These are phyloP conservation scores for Viridothelium virens DNA, from an alignment of 495 filamentous ascomycete genomes.

Conservation along the genomic window DNA sequence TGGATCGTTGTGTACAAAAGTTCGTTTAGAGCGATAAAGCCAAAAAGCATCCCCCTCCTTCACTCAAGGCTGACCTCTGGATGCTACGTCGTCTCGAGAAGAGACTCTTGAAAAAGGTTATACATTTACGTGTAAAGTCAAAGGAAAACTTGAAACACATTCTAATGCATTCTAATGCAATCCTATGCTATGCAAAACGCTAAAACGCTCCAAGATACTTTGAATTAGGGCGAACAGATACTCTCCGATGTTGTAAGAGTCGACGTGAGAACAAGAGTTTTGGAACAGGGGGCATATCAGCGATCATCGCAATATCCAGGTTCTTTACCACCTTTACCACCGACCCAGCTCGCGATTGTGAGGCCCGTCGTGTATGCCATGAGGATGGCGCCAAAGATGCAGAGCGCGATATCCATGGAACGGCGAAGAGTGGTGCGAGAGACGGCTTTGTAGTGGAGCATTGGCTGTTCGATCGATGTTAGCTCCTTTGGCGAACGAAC, in stretches of 20 bases:
- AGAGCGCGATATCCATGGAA: conserved; percentile 62
- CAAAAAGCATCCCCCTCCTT: no score
- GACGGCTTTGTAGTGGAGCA: conserved; percentile 78
- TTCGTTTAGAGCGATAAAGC: no score
- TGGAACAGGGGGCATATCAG: neutral
- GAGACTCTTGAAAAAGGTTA: no score
- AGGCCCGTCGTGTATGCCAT: conserved; percentile 86
- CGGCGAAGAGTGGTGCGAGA: conserved; percentile 56
- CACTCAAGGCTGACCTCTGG: no score
- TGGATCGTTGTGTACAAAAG: no score
- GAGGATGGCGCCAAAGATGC: conserved; percentile 70
- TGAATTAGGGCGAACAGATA: neutral
- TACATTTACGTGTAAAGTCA: no score
- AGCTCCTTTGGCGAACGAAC: neutral
- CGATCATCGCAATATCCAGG: conserved; percentile 54
- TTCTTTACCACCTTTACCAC: conserved; percentile 34
- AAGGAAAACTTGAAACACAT: no score
- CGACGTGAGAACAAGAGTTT: no score
- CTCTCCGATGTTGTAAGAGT: no score
- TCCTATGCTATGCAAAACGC: conserved; percentile 3
- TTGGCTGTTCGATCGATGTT: conserved; percentile 48
- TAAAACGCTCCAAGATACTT: conserved; percentile 6
- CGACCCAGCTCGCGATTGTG: conserved; percentile 79
- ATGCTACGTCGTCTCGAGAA: no score
- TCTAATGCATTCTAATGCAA: neutral